phyloP scores from a whole-genome alignment of 345 rosid genomes.

The Erucastrum elatum region DNA sequence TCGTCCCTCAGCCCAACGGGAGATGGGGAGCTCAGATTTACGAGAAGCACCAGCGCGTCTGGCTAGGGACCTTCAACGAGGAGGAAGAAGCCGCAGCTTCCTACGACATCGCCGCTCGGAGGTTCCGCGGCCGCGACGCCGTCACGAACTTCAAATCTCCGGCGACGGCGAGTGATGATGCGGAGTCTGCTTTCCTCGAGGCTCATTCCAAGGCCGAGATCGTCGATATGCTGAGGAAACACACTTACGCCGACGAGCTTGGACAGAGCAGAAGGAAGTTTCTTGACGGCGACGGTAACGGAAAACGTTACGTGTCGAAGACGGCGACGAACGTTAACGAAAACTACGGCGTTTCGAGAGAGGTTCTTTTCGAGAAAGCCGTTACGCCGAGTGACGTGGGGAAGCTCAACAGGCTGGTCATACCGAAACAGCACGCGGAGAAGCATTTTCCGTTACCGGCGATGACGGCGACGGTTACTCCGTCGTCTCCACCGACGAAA shows the following conservation, averaged over 20 bases:
- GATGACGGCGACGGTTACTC: not conserved
- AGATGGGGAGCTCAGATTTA: slow-evolving; percentile 99
- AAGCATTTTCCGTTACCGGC: slow-evolving; percentile 62
- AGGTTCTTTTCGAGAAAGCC: slow-evolving; percentile 75
- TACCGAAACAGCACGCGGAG: slow-evolving; percentile 95
- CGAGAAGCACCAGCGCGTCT: slow-evolving; percentile 90
- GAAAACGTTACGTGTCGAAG: not conserved
- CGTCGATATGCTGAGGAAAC: slow-evolving; percentile 89
- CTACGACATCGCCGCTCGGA: slow-evolving; percentile 77
- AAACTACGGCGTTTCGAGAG: slow-evolving; percentile 35
- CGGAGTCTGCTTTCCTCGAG: slow-evolving; percentile 56
- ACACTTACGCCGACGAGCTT: slow-evolving; percentile 77
- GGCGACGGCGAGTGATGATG: slow-evolving; percentile 14
- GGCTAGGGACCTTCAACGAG: slow-evolving; percentile 89
- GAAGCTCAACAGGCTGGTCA: slow-evolving; percentile 82
- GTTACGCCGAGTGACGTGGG: slow-evolving; percentile 97
- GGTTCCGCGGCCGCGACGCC: slow-evolving; percentile 88
- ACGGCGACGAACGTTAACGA: not conserved
- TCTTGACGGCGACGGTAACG: slow-evolving; percentile 28
- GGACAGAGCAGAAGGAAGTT: slow-evolving; percentile 63
- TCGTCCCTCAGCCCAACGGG: slow-evolving; percentile 92
- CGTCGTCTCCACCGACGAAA: slow-evolving; percentile 41
- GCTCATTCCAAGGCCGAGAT: slow-evolving; percentile 85
- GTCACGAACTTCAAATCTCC: slow-evolving; percentile 66
- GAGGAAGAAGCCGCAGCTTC: slow-evolving; percentile 82